Evolutionary conservation across 352 stramenopile species (phyloP).

Genomic region (Elongisporangium anandrum): DNA sequence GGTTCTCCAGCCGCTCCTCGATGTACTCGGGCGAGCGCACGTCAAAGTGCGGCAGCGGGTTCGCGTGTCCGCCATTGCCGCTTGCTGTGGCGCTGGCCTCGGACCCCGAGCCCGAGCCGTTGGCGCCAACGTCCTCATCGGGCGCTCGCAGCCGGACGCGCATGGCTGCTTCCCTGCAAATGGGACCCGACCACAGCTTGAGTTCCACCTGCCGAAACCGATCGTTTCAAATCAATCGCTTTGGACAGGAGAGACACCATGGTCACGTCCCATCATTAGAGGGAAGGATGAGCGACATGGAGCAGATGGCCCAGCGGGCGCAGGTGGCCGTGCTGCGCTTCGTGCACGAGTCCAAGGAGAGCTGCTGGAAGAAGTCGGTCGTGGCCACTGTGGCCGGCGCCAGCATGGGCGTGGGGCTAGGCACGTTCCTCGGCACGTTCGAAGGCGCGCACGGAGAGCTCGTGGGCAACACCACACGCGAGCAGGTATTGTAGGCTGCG

Average conservation of each 20-base stretch:
- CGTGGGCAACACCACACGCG: slow-evolving; percentile 78
- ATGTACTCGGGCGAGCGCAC: slow-evolving; percentile 80
- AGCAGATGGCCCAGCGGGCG: slow-evolving; percentile 19
- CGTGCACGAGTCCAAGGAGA: slow-evolving; percentile 72
- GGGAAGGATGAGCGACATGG: slow-evolving; percentile 9
- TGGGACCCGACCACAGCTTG: neutral
- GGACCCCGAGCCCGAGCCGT: neutral
- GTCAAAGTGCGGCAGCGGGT: slow-evolving; percentile 44
- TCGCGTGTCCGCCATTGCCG: slow-evolving; percentile 8
- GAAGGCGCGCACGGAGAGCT: slow-evolving; percentile 84
- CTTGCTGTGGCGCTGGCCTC: slow-evolving; percentile 19
- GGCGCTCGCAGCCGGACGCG: slow-evolving; percentile 63
- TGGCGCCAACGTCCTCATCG: slow-evolving; percentile 28
- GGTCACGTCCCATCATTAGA: slow-evolving; percentile 7
- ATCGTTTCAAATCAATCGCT: neutral
- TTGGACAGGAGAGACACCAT: neutral
- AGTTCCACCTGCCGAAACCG: neutral
- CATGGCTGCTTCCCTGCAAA: slow-evolving; percentile 20
- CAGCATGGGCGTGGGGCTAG: slow-evolving; percentile 75
- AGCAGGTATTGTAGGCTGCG: slow-evolving; percentile 40
- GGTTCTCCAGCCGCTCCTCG: slow-evolving; percentile 81
- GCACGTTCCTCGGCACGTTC: slow-evolving; percentile 85
- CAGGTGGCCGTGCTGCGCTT: slow-evolving; percentile 54
- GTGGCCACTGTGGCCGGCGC: slow-evolving; percentile 66
- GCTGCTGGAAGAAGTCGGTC: slow-evolving; percentile 83